Evolutionary conservation across 768 basidiomycete genomes (phyloP), one percentile per base, ranked within the genome.

Genomic region (Leccinum fibrillosum): DNA sequence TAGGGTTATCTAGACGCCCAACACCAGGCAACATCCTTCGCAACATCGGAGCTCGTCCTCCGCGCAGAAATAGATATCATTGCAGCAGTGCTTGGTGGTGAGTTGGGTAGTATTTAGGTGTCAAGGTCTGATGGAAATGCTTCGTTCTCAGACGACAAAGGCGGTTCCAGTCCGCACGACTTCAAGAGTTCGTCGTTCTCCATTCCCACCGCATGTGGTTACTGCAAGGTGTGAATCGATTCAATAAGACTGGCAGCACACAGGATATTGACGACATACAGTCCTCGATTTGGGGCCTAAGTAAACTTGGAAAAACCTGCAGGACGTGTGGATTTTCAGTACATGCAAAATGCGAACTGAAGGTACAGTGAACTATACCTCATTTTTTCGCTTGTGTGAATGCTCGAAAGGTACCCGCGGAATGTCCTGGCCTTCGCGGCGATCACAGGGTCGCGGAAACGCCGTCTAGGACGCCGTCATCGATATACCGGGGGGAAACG

Each of bases 151-250:
- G 92, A 82, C 64, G 92, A 94, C 64, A 81, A 86, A 66, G 92
- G 92, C 28, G 80, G 77, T 11, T 82, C 83, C 63, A 78, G 72
- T 53, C 90, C 88, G 2, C 92, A 93, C 70, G 76, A 81, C 28
- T 94, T 93, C 79, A 93, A 94, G 75, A 86, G 86, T 61, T 86
- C 91, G 3, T 84, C 89, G 2, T 94, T 94, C 73, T 90, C 90
- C 17, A 91, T 94, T 53, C 91, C 92, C 5, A 89, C 90, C 5
- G 78, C 82, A 48, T 94, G 92, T 62, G 86, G 81, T 13, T 90
- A 90, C 69, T 94, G 92, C 77, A 86, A 89, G 81, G 90, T 87
- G 60, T 34, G 77, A 30, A 62, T 17, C 35, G 25, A 25, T 53
- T 51, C 28, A 51, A 30, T 25, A 12, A 12, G 11, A 45, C 44